Evolutionary conservation across 768 basidiomycete genomes (phyloP).

Genomic region (Panellus pusillus): DNA sequence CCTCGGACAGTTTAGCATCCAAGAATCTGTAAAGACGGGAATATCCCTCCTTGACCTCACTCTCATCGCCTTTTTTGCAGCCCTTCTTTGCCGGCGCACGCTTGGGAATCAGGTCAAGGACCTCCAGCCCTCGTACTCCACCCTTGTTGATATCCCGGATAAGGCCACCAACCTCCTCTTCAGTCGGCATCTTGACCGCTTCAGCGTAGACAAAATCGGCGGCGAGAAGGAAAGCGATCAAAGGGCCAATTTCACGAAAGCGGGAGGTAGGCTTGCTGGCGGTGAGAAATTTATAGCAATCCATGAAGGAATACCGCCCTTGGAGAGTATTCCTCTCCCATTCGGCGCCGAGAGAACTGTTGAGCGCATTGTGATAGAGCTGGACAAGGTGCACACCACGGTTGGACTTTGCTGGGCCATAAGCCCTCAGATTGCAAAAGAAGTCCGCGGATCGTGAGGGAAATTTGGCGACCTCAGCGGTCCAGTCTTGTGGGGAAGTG

Average conservation of each 20-base stretch:
- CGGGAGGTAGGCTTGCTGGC: too few relatives aligned
- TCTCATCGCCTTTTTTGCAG: too few relatives aligned
- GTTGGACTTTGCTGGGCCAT: not conserved
- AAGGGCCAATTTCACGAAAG: not conserved
- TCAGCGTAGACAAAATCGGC: conserved; percentile 5
- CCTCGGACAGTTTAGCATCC: not conserved
- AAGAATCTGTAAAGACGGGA: too few relatives aligned
- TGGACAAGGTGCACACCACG: not conserved
- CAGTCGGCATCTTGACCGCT: not conserved
- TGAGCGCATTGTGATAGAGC: not conserved
- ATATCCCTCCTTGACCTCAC: too few relatives aligned
- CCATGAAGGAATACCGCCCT: not conserved
- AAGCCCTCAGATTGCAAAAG: not conserved
- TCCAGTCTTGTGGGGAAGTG: not conserved
- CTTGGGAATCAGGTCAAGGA: conserved; percentile 1
- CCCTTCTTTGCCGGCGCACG: too few relatives aligned
- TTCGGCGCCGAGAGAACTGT: not conserved
- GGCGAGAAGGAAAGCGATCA: not conserved
- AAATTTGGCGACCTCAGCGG: not conserved
- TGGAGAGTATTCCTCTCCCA: not conserved
- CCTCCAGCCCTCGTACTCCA: not conserved
- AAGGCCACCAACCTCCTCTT: not conserved
- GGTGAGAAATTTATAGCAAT: not conserved
- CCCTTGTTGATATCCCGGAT: conserved; percentile 6
- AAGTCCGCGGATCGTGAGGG: not conserved